Base-by-base conservation (phyloP, 495 filamentous ascomycete genomes). In the Neurospora sp. region DNA sequence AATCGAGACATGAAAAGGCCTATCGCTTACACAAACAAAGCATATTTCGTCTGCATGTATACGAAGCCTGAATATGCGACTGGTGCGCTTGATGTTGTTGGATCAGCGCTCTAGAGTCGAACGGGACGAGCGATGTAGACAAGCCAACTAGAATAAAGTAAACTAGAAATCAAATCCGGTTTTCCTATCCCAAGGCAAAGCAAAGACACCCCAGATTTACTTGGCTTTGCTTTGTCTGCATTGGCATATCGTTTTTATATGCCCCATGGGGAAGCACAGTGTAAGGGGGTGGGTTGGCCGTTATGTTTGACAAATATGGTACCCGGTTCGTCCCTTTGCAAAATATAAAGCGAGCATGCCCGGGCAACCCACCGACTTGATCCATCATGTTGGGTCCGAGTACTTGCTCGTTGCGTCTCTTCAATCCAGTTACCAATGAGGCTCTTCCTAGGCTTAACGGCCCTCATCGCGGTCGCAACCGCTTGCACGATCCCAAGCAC, bases 401-500 rank as follows among this genome's bases (percentile, higher is more conserved):
- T 65, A 61, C 48, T 31, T 6, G 22, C 53, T 61, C 5, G 6
- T 35, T 14, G 1, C 53, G 27, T 65, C 16, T 14, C 22, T 35
- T 12, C 4, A 20, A 4, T 16, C 2, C 53, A 35, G 12, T 17
- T 31, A 35, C 0, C 27, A 4, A 65, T 65, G 53, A 65, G 7
- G 14, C 6, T 65, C 14, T 65, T 65, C 27, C 53, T 35, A 2
- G 3, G 27, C 53, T 0, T 35, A 17, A 4, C 76, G 37, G 73
- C 73, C 77, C 70, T 82, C 31, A 72, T 84, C 39, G 71, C 75
- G 40, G 77, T 74, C 10, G 77, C 75, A 12, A 76, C 77, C 44
- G 35, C 76, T 16, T 87, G 85, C 76, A 77, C 73, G 2, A 82
- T 85, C 61, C 84, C 85, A 12, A 53, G 73, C 0, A 74, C 68